Evolutionary conservation across 1,139 yeast genomes (phyloP).

Genomic region (Pneumocystis sp.): DNA sequence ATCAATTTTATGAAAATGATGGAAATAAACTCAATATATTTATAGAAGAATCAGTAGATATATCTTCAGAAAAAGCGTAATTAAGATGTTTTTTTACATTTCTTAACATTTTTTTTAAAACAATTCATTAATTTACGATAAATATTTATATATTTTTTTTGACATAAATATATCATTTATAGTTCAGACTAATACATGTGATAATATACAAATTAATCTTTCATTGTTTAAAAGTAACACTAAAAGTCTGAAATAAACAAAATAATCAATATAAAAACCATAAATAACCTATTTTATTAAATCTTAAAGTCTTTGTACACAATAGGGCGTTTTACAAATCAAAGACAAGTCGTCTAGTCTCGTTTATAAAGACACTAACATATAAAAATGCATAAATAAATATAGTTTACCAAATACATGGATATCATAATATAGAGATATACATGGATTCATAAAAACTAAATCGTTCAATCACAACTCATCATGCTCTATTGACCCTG

Average conservation of each 20-base stretch:
- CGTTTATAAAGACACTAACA: no score
- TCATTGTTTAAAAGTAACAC: neutral
- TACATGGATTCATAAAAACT: neutral
- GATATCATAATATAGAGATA: neutral
- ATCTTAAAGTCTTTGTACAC: no score
- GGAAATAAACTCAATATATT: neutral
- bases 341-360: no score
- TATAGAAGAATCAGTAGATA: neutral
- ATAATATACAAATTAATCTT: neutral
- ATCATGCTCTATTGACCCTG: slow-evolving; percentile 10
- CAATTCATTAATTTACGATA: neutral
- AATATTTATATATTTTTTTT: neutral
- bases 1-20: neutral
- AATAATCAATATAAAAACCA: no score
- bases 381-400: neutral
- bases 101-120: neutral
- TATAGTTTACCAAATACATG: neutral
- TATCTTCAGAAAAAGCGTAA: neutral
- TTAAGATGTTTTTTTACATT: neutral
- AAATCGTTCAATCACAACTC: neutral
- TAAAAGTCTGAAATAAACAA: no score
- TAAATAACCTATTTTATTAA: no score
- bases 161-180: neutral
- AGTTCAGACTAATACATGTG: neutral
- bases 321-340: no score